Evolutionary conservation across 2,329 filamentous ascomycete species (phyloP), one percentile per base, ranked within the genome.

Genomic region (Aspergillus glaucus): DNA sequence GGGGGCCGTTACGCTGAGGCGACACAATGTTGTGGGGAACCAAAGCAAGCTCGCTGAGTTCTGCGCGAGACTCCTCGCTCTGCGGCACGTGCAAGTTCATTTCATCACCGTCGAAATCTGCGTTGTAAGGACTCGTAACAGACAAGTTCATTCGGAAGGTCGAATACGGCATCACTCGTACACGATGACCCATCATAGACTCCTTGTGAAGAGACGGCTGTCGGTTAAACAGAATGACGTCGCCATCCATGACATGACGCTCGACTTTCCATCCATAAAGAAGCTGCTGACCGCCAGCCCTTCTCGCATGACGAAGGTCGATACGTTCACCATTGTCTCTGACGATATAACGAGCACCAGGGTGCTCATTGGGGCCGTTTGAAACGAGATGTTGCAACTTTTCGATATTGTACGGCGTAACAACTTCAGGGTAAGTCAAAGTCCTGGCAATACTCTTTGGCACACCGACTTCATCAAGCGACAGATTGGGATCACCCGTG

Each of bases 21-120:
- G 94, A 98, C 8, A 98, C 94, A 62, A 99, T 97, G 70, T 98
- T 96, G 60, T 93, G 81, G 0, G 93, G 93, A n/a, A 99, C 93
- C 80, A 97, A 86, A 69, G 92, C 97, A 12, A 99, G 81, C 66
- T 97, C 86, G 69, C 84, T 88, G 59, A 98, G 83, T 70, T 99
- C 93, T 42, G 94, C 90, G 52, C 93, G 87, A 30, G 94, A 94
- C 71, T 99, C 94, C 65, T 98, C 91, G 34, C 88, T 93, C 65
- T 99, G 93, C 3, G 93, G 94, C 46, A 98, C 94, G 80, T 99
- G 93, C 74, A 99, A 82, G 67, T 99, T 99, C 93, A 99, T 99
- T 73, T 99, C 93, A 69, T 98, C 93, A 74, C 93, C 93, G 65
- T 98, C 93, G 74, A 98, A 98, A 87, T 98, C 93, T 61, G 93